These are phyloP conservation scores for Clavaria fumosa DNA, from an alignment of 768 basidiomycete genomes.

Conservation along the genomic window DNA sequence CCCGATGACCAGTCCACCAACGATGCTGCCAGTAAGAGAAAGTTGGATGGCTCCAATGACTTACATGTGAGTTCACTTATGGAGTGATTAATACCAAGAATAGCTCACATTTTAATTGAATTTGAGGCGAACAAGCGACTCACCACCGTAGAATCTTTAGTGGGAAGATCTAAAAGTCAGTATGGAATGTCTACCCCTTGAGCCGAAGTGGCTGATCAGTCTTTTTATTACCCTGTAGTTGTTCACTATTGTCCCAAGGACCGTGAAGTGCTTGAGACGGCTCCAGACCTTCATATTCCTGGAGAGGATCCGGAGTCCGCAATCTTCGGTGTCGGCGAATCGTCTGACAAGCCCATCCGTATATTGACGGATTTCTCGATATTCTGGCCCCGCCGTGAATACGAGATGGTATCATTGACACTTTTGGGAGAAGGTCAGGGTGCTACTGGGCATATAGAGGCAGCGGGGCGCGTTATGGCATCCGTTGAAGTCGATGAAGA, in stretches of 20 bases:
- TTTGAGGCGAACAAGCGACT: too few species aligned
- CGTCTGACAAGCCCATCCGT: slow-evolving; percentile 37
- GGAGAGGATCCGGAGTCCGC: slow-evolving; percentile 23
- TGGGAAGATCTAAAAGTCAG: too few species aligned
- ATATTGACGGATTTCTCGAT: slow-evolving; percentile 41
- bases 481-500: slow-evolving; percentile 42
- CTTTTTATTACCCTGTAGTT: neutral
- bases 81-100: too few species aligned
- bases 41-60: too few species aligned
- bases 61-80: too few species aligned
- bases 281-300: slow-evolving; percentile 23
- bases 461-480: slow-evolving; percentile 37
- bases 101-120: too few species aligned
- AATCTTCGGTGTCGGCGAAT: slow-evolving; percentile 16
- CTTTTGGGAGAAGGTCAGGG: slow-evolving; percentile 30
- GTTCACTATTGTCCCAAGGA: slow-evolving; percentile 20
- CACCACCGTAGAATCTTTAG: too few species aligned
- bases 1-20: too few species aligned
- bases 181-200: too few species aligned
- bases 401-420: slow-evolving; percentile 33
- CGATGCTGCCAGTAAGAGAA: too few species aligned
- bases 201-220: too few species aligned
- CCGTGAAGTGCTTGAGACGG: slow-evolving; percentile 23
- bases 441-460: slow-evolving; percentile 29
- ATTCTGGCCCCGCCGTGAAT: slow-evolving; percentile 35